These are phyloP conservation scores for Cladosporium velox DNA, from an alignment of 2,329 filamentous ascomycete species.

Conservation along the genomic window DNA sequence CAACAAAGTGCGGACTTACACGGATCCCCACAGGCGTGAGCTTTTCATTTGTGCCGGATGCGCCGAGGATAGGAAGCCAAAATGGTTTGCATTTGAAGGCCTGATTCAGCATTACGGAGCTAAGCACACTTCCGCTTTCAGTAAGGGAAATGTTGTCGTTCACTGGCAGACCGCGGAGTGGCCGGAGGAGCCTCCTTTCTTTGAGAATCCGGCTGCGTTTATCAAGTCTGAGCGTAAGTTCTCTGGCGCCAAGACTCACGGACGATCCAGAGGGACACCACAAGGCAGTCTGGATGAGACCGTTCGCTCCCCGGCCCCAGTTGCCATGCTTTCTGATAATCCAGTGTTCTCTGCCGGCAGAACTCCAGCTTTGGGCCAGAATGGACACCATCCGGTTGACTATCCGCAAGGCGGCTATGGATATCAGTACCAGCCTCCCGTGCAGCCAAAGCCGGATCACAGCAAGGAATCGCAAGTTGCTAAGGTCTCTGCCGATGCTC, in stretches of 20 bases:
- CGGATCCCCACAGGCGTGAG: constrained; percentile 67
- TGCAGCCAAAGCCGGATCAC: constrained; percentile 3
- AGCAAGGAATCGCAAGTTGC: constrained; percentile 26
- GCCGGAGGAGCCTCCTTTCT: constrained; percentile 74
- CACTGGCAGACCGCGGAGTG: constrained; percentile 76
- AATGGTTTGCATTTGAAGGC: constrained; percentile 74
- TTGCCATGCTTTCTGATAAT: constrained; percentile 22
- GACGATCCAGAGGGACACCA: constrained; percentile 23
- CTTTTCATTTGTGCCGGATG: constrained; percentile 70
- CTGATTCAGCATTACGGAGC: constrained; percentile 82
- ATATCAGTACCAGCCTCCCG: constrained; percentile 5
- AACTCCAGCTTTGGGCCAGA: background rate
- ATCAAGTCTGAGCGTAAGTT: constrained; percentile 27
- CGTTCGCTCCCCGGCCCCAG: constrained; percentile 19
- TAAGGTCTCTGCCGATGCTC: constrained; percentile 54
- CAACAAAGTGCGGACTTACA: constrained; percentile 70
- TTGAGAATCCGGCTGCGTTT: constrained; percentile 43
- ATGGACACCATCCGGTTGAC: constrained; percentile 18
- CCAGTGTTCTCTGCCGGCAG: constrained; percentile 18
- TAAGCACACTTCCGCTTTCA: constrained; percentile 73
- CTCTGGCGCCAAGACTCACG: constrained; percentile 15
- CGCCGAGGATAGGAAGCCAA: constrained; percentile 64
- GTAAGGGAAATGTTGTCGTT: constrained; percentile 70
- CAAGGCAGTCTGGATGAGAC: constrained; percentile 21
- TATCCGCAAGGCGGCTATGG: background rate